Evolutionary conservation across 345 rosid genomes (phyloP).

Genomic region (Citrus hindsii): DNA sequence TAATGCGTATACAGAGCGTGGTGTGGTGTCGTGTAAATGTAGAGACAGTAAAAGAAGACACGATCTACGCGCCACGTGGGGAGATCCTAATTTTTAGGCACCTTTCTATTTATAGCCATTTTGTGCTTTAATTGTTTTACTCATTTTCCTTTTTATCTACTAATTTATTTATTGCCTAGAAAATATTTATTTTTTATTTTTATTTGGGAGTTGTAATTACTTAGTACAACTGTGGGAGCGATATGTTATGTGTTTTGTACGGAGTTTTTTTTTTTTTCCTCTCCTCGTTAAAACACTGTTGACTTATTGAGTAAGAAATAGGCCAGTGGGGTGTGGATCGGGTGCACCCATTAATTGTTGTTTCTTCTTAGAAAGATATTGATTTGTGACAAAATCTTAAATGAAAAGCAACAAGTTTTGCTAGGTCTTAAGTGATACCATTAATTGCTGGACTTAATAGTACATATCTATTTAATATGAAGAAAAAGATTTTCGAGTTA

Average conservation of each 20-base stretch:
- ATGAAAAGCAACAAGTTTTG: no score
- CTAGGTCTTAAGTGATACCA: no score
- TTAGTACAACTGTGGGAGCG: not conserved
- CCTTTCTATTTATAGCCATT: not conserved
- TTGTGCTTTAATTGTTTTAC: not conserved
- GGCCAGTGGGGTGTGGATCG: not conserved
- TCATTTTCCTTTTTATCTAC: not conserved
- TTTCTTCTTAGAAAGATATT: not conserved
- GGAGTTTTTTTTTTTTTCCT: no score
- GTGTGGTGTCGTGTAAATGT: no score
- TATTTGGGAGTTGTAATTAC: not conserved
- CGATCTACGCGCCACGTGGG: constrained; percentile 26
- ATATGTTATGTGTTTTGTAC: no score
- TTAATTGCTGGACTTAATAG: no score
- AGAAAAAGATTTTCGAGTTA: no score
- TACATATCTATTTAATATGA: no score
- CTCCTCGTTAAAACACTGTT: no score
- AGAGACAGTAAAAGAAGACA: not conserved
- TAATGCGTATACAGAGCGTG: not conserved
- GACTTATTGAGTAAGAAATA: not conserved
- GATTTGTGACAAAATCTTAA: not conserved
- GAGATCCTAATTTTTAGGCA: constrained; percentile 22
- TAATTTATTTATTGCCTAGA: not conserved
- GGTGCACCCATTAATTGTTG: not conserved
- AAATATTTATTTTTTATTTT: no score